These are phyloP conservation scores for Yamadazyma aaseri DNA, from an alignment of 1,139 yeast species.

Conservation along the genomic window DNA sequence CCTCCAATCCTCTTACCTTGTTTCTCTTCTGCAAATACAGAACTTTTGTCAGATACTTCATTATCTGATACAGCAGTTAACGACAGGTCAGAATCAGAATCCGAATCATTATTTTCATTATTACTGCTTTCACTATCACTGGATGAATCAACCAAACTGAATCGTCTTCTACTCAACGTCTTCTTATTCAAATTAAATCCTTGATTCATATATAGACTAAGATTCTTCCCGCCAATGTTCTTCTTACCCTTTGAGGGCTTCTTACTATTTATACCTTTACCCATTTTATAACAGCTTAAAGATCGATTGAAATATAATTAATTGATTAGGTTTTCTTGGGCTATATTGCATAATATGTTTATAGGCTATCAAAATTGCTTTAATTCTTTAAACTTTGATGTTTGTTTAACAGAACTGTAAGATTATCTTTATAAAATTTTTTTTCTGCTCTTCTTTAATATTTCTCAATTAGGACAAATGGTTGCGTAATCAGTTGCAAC, in stretches of 20 bases:
- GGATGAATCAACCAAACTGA: slow-evolving; percentile 43
- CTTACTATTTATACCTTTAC: slow-evolving; percentile 3
- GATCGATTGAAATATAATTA: slow-evolving; percentile 1
- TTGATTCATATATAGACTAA: slow-evolving; percentile 24
- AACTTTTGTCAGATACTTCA: slow-evolving; percentile 20
- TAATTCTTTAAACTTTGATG: too few relatives aligned
- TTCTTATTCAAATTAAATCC: slow-evolving; percentile 10
- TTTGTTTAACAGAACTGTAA: too few relatives aligned
- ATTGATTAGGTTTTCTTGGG: background rate
- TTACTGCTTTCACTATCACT: slow-evolving; percentile 17
- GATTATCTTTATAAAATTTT: background rate
- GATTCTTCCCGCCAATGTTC: slow-evolving; percentile 33
- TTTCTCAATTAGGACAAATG: slow-evolving; percentile 6
- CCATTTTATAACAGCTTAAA: slow-evolving; percentile 5
- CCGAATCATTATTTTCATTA: slow-evolving; percentile 12
- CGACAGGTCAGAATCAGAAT: slow-evolving; percentile 32
- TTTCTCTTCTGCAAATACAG: slow-evolving; percentile 8
- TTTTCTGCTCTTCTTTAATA: slow-evolving; percentile 4
- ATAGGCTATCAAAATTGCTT: too few relatives aligned
- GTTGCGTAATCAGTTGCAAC: slow-evolving; percentile 6
- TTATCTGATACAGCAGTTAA: slow-evolving; percentile 43
- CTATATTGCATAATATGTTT: slow-evolving; percentile 5
- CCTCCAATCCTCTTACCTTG: slow-evolving; percentile 12
- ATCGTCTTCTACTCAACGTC: slow-evolving; percentile 26
- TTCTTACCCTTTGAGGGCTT: slow-evolving; percentile 3